Base-by-base conservation (phyloP, 1,284 basidiomycete genomes). In the Pseudozyma pruni region DNA sequence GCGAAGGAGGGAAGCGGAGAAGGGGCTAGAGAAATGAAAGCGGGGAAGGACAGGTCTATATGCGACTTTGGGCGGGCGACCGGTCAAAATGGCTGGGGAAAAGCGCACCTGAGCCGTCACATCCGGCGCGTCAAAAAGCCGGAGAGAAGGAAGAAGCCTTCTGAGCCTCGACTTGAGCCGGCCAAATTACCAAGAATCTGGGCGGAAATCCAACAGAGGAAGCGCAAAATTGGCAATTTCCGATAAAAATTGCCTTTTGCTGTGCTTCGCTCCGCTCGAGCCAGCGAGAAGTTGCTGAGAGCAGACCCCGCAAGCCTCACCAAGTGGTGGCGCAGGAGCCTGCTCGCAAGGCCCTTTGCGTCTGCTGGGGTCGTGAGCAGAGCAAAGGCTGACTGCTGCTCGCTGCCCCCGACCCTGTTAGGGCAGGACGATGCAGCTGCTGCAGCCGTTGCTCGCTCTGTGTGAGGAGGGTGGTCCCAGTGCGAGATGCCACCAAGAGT, bases 91-190 rank as follows among this genome's bases (percentile, higher is more conserved):
- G 8, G 40, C 40, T 6, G 29, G n/a, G 16, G 16, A 34, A 44
- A 22, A 37, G 34, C 27, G 43, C 35, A 22, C 27, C 27, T 35
- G 32, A 45, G 46, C 51, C 58, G 46, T 51, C 48, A 62, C 52
- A 46, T 62, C 52, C 59, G 59, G 59, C 47, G 25, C 27, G 31
- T 31, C 8, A 16, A 45, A 37, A 43, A 31, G 57, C 57, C 50
- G 57, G 50, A 52, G 17, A 44, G 35, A 34, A 31, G 7, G 7
- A 38, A 39, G 41, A 29, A n/a, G n/a, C n/a, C 11, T 29, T 29
- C 49, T n/a, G n/a, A 22, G 20, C 20, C 32, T 44, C 17, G 14
- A n/a, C 19, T 32, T 44, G n/a, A n/a, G n/a, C 32, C 44, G 20
- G 44, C 34, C 44, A 46, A 37, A 34, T n/a, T 4, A 47, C 40